These are phyloP conservation scores for Umbelopsis vinacea DNA, from an alignment of 192 early-diverging fungal genomes.

Conservation along the genomic window DNA sequence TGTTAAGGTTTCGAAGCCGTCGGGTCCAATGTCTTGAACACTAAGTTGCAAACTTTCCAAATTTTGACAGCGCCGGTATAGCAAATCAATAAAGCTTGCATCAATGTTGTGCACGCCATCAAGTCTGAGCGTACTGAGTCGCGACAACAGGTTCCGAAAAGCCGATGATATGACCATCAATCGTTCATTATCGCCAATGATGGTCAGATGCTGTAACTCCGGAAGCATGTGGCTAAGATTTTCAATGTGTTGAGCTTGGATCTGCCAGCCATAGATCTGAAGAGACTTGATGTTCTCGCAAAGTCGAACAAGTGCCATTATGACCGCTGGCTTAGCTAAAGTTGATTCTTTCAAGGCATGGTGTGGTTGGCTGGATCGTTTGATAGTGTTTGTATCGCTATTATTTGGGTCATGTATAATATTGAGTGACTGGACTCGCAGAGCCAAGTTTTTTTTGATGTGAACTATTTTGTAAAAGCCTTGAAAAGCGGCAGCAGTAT, in stretches of 20 bases:
- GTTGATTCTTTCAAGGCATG: conserved; percentile 1
- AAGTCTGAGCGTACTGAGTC: background rate
- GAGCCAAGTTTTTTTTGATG: conserved; percentile 19
- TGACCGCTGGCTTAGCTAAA: conserved; percentile 30
- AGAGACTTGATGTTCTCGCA: conserved; percentile 41
- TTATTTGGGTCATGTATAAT: conserved; percentile 1
- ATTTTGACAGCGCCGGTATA: background rate
- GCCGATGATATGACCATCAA: background rate
- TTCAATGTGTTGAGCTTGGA: conserved; percentile 28
- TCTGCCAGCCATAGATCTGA: conserved; percentile 46
- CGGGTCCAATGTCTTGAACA: background rate
- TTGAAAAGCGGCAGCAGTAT: conserved; percentile 33
- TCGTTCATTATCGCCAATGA: conserved; percentile 30
- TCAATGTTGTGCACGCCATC: background rate
- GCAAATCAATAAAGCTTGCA: background rate
- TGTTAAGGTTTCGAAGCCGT: conserved; percentile 3
- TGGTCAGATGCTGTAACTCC: conserved; percentile 15
- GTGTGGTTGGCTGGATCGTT: conserved; percentile 12
- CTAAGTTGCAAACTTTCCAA: conserved; percentile 1
- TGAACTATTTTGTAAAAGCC: conserved; percentile 26
- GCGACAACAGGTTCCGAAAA: background rate
- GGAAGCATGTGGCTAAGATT: background rate
- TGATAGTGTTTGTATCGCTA: background rate
- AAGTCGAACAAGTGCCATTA: conserved; percentile 17
- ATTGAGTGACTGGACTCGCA: conserved; percentile 35